These are phyloP conservation scores for Apiospora phragmitis DNA, from an alignment of 2,329 filamentous ascomycete species.

Conservation along the genomic window DNA sequence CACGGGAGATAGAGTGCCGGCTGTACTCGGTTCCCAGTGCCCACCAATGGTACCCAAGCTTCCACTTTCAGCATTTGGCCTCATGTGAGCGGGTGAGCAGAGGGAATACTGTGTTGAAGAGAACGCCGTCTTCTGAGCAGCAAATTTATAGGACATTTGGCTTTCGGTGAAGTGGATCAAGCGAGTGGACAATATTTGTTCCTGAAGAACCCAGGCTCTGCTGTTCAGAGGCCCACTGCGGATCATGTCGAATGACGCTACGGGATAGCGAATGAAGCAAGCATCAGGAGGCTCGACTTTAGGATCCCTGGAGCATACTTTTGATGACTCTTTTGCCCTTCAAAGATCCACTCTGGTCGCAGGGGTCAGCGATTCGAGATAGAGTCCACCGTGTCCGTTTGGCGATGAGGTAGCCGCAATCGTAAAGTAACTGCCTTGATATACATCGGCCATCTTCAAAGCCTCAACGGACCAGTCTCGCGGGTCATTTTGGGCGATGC, in stretches of 20 bases:
- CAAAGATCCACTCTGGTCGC: too few species aligned
- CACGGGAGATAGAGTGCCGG: background rate
- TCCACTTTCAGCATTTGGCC: too few species aligned
- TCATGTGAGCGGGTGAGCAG: too few species aligned
- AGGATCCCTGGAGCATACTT: too few species aligned
- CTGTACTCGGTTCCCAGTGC: background rate
- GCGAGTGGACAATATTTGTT: background rate
- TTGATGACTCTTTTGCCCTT: background rate
- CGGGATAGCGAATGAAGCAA: background rate
- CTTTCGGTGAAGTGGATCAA: background rate
- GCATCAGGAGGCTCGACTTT: too few species aligned
- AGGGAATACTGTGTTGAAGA: background rate
- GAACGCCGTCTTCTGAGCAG: background rate
- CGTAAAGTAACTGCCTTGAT: slow-evolving; percentile 4
- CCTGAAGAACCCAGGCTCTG: background rate
- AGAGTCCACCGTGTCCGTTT: background rate
- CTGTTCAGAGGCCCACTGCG: background rate
- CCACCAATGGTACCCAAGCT: too few species aligned
- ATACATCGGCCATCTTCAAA: slow-evolving; percentile 5
- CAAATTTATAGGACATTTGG: background rate
- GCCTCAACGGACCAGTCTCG: slow-evolving; percentile 8
- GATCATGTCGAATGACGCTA: background rate
- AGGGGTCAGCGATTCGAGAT: background rate
- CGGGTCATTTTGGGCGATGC: slow-evolving; percentile 12
- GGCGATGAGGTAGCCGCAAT: slow-evolving; percentile 8